Conservation (phyloP, 352 stramenopile genomes). For the Globisporangium nodosum region DNA sequence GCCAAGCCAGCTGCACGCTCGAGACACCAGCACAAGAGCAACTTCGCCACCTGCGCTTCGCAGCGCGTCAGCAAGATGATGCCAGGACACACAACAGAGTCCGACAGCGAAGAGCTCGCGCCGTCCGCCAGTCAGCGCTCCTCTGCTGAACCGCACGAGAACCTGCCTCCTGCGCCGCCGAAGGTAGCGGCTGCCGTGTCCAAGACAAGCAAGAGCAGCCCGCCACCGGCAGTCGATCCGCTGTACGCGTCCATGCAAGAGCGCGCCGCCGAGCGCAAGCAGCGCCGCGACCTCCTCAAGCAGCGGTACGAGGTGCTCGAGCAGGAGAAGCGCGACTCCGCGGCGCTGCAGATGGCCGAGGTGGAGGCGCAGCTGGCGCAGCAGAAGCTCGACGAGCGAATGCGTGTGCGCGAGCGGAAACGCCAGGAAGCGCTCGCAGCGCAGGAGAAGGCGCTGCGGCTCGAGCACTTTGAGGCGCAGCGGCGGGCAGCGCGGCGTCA, state of each 20-base stretch:
- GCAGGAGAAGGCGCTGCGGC: conserved; percentile 27
- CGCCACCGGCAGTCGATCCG: conserved; percentile 20
- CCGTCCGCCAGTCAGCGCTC: background rate
- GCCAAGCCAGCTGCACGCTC: background rate
- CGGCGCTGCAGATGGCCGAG: conserved; percentile 34
- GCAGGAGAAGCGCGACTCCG: conserved; percentile 34
- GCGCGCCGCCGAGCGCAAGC: conserved; percentile 45
- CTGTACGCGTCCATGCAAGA: conserved; percentile 53
- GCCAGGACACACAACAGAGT: background rate
- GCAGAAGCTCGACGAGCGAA: conserved; percentile 33
- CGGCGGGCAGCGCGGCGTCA: conserved; percentile 20
- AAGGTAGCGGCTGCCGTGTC: background rate
- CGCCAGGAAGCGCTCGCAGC: conserved; percentile 22
- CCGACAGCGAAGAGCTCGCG: background rate
- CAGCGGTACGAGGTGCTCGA: conserved; percentile 47
- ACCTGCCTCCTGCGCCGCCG: background rate
- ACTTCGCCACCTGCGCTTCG: background rate
- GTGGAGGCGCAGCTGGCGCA: conserved; percentile 30
- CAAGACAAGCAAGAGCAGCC: background rate
- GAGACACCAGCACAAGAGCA: background rate
- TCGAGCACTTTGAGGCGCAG: conserved; percentile 26
- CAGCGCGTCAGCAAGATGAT: background rate
- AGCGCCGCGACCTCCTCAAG: conserved; percentile 43
- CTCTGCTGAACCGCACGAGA: background rate
- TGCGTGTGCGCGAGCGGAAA: conserved; percentile 33